Evolutionary conservation across 169 alveolate genomes (phyloP), one percentile per base, ranked within the genome.

Genomic region (Perkinsus chesapeaki): DNA sequence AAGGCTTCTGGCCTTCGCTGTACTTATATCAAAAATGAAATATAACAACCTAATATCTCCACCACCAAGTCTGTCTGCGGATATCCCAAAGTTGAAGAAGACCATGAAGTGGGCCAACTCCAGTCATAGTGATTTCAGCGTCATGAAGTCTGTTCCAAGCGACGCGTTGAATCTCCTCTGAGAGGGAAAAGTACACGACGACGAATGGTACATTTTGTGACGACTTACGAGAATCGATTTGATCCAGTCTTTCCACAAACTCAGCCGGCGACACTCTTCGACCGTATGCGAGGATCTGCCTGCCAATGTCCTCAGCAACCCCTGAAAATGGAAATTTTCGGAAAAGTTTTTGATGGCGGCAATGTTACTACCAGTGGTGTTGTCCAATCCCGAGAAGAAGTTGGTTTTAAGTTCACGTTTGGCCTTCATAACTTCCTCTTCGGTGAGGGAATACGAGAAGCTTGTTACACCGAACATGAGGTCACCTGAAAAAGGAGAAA

Each of bases 391-490:
- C 82, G 82, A 60, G 82, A 60, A 60, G 82, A 60, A 60, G 31
- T 60, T 60, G 31, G 95, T 48, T 94, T 95, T 95, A 91, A 96
- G 91, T 92, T 96, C 97, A 19, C 96, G 94, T 95, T 96, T 96
- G 39, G 97, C 97, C 91, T 96, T 96, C 92, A 96, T 97, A 7
- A 96, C 97, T 91, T 96, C 97, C 92, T 96, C 97, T 73, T 96
- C 97, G 10, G 97, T 96, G 36, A 95, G 92, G 91, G 82, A 93
- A 93, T 97, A 97, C 48, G 98, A 96, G 47, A 97, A 95, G 36
- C 97, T 94, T 3, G 98, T 97, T 60, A 96, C 94, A 34, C 98
- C 98, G 93, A 96, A 96, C 97, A 97, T 96, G 39, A 97, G 96
- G 73, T 93, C 95, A 92, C 90, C 91, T 60, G 82, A 5, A 60